Evolutionary conservation across 345 rosid species (phyloP), one percentile per base, ranked within the genome.

Genomic region (Mangifera indica): DNA sequence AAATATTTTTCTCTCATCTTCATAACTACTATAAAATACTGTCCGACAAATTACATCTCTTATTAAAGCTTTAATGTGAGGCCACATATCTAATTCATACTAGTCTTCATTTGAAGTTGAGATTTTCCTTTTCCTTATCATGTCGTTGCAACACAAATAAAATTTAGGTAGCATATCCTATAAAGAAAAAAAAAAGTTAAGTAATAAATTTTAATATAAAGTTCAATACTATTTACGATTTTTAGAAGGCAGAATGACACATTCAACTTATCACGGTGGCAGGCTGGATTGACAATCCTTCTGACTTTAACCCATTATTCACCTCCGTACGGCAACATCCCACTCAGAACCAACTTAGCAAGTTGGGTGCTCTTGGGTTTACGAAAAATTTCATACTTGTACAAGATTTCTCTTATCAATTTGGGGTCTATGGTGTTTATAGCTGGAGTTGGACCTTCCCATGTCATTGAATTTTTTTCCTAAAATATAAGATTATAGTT

Each of bases 11-110:
- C 22, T 75, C 20, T 86, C 90, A 75, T 86, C 84, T 60, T 82
- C 70, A 22, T 71, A 82, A 70, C 78, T 84, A 37, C 86, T 84
- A 14, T 86, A 87, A 55, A 86, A 84, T 22, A 86, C 85, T 5
- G 84, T 75, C 66, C 85, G 60, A 13, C 2, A 29, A 29, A 29
- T 29, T 3, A 29, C 32, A 29, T 29, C 32, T 29, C 2, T 3
- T 29, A 3, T 29, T 29, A 29, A 29, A 29, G 32, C 32, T 29
- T 3, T 29, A 29, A 29, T 29, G 32, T 29, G 32, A 29, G 32
- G 32, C 32, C 32, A 29, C 32, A 29, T 3, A 3, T 29, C 32
- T 29, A 29, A 29, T 29, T 29, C 32, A 29, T 29, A 29, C 2
- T 1, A 29, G 32, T 29, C 32, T 29, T 29, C 32, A 29, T 29